A percentile compares a stretch with the other conserved stretches of the same genome.
These are phyloP conservation scores for Annulohypoxylon truncatum DNA, from an alignment of 2,329 filamentous ascomycete genomes.

Conservation along the genomic window DNA sequence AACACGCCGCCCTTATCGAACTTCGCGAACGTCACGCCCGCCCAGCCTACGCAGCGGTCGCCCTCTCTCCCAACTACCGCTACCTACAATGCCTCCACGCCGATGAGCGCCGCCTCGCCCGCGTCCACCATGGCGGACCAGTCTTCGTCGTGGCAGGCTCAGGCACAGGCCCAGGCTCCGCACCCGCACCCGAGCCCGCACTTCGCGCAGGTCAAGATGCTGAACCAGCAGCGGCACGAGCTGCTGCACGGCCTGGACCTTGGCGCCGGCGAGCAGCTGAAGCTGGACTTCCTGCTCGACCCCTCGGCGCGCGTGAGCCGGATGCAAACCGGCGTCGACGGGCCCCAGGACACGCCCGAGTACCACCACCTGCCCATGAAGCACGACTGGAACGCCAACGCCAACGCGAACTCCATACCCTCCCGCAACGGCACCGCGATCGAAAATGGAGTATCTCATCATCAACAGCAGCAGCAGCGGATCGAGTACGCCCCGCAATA, in stretches of 20 bases:
- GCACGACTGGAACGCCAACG: conserved; percentile 59
- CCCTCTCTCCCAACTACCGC: conserved; percentile 48
- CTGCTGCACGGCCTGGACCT: conserved; percentile 69
- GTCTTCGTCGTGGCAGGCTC: conserved; percentile 49
- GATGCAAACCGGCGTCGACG: conserved; percentile 63
- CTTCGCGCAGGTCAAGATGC: conserved; percentile 48
- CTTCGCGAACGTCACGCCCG: conserved; percentile 34
- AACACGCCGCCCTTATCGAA: conserved; percentile 44
- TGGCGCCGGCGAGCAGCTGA: conserved; percentile 71
- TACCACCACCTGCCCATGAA: conserved; percentile 63
- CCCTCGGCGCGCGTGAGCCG: conserved; percentile 65
- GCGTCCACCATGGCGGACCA: conserved; percentile 45
- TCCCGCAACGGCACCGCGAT: background rate
- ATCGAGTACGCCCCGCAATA: conserved; percentile 31
- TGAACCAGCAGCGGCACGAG: conserved; percentile 62
- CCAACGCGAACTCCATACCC: background rate
- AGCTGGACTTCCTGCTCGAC: conserved; percentile 78
- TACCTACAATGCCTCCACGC: conserved; percentile 54
- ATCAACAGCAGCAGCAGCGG: conserved; percentile 30
- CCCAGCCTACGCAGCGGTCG: conserved; percentile 43
- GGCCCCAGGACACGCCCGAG: conserved; percentile 58
- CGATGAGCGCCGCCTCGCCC: conserved; percentile 55
- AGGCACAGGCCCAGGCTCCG: no score
- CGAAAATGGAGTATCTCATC: conserved; percentile 14
- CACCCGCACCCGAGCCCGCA: conserved; percentile 44